A percentile compares a stretch with the other conserved stretches of the same genome.
phyloP scores from a whole-genome alignment of 495 filamentous ascomycete genomes.

The Annulohypoxylon bovei region DNA sequence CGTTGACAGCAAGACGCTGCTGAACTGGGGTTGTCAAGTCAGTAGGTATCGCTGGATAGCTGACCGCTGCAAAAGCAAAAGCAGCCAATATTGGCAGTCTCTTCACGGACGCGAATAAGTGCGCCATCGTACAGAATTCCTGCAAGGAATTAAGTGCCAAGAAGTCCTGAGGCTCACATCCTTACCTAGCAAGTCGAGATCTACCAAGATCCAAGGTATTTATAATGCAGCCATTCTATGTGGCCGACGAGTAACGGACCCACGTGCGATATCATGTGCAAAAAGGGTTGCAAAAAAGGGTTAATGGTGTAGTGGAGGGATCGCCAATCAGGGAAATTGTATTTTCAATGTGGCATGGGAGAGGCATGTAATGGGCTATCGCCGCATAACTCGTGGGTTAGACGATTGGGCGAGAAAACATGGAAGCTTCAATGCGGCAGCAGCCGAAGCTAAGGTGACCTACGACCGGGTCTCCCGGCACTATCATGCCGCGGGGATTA shows the following conservation, averaged over 20 bases:
- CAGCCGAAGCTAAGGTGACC: slow-evolving; percentile 14
- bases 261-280: slow-evolving; percentile 29
- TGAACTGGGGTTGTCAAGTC: slow-evolving; percentile 67
- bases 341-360: slow-evolving; percentile 12
- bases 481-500: slow-evolving; percentile 10
- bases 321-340: slow-evolving; percentile 20
- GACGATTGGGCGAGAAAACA: slow-evolving; percentile 38
- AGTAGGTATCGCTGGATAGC: slow-evolving; percentile 61
- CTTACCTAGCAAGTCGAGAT: slow-evolving; percentile 5
- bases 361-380: slow-evolving; percentile 12
- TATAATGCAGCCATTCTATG: slow-evolving; percentile 28
- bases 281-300: neutral
- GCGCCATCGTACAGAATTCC: slow-evolving; percentile 24
- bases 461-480: slow-evolving; percentile 11
- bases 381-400: slow-evolving; percentile 27
- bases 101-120: slow-evolving; percentile 32
- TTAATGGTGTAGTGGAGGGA: slow-evolving; percentile 3
- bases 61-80: slow-evolving; percentile 53
- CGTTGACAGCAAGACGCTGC: slow-evolving; percentile 66
- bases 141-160: slow-evolving; percentile 5
- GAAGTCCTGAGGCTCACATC: slow-evolving; percentile 17
- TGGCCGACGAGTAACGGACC: slow-evolving; percentile 21
- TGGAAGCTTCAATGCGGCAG: neutral
- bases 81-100: slow-evolving; percentile 56
- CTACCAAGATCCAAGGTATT: slow-evolving; percentile 24